Evolutionary conservation across 768 basidiomycete species (phyloP), one percentile per base, ranked within the genome.

Genomic region (Mycena metata): DNA sequence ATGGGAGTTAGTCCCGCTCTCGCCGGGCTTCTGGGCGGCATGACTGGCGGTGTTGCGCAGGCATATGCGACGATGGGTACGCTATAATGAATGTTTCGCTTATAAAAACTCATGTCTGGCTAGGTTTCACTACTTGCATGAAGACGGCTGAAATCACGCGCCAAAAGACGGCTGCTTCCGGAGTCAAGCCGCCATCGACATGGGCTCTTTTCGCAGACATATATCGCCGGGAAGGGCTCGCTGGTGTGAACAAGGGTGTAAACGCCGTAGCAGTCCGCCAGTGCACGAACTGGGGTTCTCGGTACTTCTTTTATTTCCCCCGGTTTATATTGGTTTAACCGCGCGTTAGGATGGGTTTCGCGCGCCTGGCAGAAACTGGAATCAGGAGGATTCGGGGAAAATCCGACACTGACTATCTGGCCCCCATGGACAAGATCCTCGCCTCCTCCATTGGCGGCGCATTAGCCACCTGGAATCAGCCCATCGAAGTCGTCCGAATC

Each of bases 41-140:
- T 99, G 94, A 92, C 93, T 15, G 98, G 98, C 76, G 98, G 98
- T 85, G 82, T 99, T 73, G 95, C 93, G 46, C 98, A 99, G 82
- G 97, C 98, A 33, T 99, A 99, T 77, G 96, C 96, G 68, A 99
- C 98, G n/a, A 99, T 99, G 96, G 98, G 98, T 96, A 76, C 78
- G 92, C 86, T 33, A 70, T 67, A 3, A 12, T 62, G 46, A 42
- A 6, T 30, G n/a, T 64, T 10, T 10, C 9, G 50, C 51, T 58
- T 24, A 24, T 54, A 41, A 61, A 17, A 49, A 52, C 60, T 41
- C n/a, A 61, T 51, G 8, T 70, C 41, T 51, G 23, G 1, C 39
- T 72, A 98, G 96, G 97, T 74, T 96, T 99, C 84, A 97, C 96
- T 82, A 98, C 97, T 47, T 98, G 96, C 81, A 99, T 99, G 98